These are phyloP conservation scores for Thraustotheca clavata DNA, from an alignment of 352 stramenopile species.

Conservation along the genomic window DNA sequence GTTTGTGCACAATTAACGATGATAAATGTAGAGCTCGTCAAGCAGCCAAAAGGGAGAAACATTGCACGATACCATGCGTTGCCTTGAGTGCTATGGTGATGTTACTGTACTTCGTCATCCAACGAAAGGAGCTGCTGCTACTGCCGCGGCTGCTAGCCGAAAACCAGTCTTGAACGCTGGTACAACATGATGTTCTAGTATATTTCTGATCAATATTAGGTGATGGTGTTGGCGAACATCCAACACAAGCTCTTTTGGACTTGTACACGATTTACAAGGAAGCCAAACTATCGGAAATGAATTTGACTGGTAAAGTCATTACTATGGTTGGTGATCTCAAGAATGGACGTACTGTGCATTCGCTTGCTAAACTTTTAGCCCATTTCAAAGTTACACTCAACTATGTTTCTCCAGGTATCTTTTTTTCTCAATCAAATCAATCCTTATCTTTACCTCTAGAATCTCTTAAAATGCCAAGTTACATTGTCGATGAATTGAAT, in stretches of 20 bases:
- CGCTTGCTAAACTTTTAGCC: constrained; percentile 91
- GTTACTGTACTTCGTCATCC: constrained; percentile 94
- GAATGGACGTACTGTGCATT: constrained; percentile 98
- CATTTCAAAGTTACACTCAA: constrained; percentile 87
- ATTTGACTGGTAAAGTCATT: constrained; percentile 81
- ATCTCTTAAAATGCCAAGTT: constrained; percentile 75
- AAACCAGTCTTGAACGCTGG: constrained; percentile 94
- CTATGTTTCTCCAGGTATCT: constrained; percentile 80
- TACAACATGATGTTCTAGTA: not conserved
- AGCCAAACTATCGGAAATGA: constrained; percentile 46
- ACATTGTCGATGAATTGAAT: constrained; percentile 66
- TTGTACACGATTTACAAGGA: constrained; percentile 95
- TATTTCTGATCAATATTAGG: constrained; percentile 24
- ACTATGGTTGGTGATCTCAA: constrained; percentile 99
- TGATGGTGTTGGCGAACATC: constrained; percentile 97
- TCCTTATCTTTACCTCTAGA: constrained; percentile 23
- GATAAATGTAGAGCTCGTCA: constrained; percentile 58
- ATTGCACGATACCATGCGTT: constrained; percentile 95
- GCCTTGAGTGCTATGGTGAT: constrained; percentile 95
- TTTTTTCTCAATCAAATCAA: not conserved
- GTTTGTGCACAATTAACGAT: no score
- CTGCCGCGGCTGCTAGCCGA: constrained; percentile 60
- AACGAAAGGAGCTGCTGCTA: constrained; percentile 72
- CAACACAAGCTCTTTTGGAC: constrained; percentile 98
- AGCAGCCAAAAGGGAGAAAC: constrained; percentile 98